Percentiles rank a stretch among this genome's conserved stretches.
Evolutionary conservation across 257 asterid genomes (phyloP).

Genomic region (Solanum tarapatanum): DNA sequence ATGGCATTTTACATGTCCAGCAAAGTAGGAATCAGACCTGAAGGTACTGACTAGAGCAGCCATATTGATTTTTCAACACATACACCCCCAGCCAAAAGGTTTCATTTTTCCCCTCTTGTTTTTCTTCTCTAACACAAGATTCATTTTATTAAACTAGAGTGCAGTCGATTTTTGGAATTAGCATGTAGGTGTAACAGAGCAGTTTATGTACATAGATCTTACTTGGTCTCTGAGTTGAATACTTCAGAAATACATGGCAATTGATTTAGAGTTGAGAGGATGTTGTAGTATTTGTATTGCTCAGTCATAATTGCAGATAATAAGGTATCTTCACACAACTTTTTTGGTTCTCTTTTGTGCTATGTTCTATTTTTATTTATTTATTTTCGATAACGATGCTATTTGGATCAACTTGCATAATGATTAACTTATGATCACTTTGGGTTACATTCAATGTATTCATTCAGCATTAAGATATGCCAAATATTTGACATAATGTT

Average conservation of each 20-base stretch:
- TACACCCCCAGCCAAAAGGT: background rate
- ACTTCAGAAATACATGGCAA: background rate
- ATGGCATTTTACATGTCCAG: background rate
- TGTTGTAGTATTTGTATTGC: background rate
- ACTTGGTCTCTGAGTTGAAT: background rate
- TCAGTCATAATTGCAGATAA: background rate
- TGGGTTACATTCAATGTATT: background rate
- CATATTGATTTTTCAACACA: background rate
- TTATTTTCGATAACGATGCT: background rate
- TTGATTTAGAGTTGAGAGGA: background rate
- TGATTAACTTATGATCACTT: background rate
- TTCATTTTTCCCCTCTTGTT: background rate
- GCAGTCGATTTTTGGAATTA: background rate
- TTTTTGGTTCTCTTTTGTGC: background rate
- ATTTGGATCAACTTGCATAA: background rate
- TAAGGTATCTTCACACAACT: background rate
- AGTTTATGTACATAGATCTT: background rate
- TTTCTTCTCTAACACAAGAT: background rate
- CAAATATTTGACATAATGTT: background rate
- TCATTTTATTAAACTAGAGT: background rate
- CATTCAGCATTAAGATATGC: background rate
- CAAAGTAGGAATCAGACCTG: background rate
- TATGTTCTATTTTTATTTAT: background rate
- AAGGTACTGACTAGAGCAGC: background rate
- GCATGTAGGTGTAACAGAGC: background rate